Evolutionary conservation across 148 eudicot genomes (phyloP).

Genomic region (Spergularia marina): DNA sequence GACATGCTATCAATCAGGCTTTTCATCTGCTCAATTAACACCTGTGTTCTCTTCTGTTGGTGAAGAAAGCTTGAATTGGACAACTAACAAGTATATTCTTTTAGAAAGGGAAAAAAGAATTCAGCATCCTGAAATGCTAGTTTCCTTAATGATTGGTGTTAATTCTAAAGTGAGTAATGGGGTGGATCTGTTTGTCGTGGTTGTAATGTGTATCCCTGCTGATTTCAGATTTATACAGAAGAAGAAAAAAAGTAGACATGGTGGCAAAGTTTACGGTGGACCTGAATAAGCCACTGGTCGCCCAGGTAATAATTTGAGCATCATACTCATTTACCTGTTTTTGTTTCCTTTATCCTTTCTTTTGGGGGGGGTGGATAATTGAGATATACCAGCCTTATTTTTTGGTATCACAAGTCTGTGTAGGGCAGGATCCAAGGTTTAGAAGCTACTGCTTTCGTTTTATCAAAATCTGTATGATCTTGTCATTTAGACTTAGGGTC

Average conservation of each 20-base stretch:
- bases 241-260: background rate
- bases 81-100: background rate
- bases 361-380: background rate
- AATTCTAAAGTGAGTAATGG: background rate
- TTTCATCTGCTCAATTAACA: too few relatives aligned
- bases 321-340: background rate
- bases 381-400: background rate
- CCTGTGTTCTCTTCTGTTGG: too few relatives aligned
- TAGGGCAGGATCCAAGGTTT: background rate
- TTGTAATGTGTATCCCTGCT: background rate
- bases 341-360: too few relatives aligned
- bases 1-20: too few relatives aligned
- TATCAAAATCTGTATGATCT: background rate
- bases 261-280: slow-evolving; percentile 16
- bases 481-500: background rate
- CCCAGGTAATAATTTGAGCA: slow-evolving; percentile 1
- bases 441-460: background rate
- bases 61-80: background rate
- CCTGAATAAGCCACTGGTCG: slow-evolving; percentile 17
- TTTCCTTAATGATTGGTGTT: background rate
- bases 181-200: background rate
- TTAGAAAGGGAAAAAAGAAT: background rate
- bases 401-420: background rate
- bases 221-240: background rate
- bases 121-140: background rate